Evolutionary conservation across 345 rosid species (phyloP).

Genomic region (Ailanthus altissimus): DNA sequence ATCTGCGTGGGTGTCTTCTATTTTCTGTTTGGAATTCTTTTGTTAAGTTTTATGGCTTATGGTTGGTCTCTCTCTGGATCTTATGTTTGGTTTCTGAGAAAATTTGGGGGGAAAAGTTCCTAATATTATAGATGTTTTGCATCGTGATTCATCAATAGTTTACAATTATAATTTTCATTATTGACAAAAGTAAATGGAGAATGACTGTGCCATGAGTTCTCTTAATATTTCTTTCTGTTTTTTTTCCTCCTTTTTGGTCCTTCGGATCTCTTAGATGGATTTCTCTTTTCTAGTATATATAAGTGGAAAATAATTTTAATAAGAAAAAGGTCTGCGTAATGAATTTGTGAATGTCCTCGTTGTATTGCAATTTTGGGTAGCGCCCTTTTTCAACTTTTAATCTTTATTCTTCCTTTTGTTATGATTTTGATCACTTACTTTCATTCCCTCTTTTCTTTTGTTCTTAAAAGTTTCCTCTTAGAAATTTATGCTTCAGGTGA

Average conservation of each 20-base stretch:
- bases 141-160: neutral
- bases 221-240: neutral
- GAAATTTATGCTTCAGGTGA: neutral
- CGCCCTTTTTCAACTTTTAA: neutral
- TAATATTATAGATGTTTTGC: neutral
- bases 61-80: constrained; percentile 13
- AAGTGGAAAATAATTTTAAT: no score
- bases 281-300: no score
- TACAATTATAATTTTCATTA: neutral
- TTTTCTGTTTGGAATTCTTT: constrained; percentile 12
- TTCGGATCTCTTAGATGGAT: no score
- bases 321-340: no score
- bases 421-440: neutral
- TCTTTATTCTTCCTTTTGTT: neutral
- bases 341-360: neutral
- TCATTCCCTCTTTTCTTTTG: neutral
- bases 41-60: constrained; percentile 10
- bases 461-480: neutral
- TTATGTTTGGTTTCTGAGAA: constrained; percentile 24
- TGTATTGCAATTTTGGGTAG: neutral
- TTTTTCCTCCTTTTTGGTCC: neutral
- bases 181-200: no score
- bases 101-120: constrained; percentile 11
- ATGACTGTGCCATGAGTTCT: constrained; percentile 2
- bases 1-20: constrained; percentile 10